Evolutionary conservation across 1,284 basidiomycete species (phyloP), one percentile per base, ranked within the genome.

Genomic region (Phellopilus nigrolimitatus): DNA sequence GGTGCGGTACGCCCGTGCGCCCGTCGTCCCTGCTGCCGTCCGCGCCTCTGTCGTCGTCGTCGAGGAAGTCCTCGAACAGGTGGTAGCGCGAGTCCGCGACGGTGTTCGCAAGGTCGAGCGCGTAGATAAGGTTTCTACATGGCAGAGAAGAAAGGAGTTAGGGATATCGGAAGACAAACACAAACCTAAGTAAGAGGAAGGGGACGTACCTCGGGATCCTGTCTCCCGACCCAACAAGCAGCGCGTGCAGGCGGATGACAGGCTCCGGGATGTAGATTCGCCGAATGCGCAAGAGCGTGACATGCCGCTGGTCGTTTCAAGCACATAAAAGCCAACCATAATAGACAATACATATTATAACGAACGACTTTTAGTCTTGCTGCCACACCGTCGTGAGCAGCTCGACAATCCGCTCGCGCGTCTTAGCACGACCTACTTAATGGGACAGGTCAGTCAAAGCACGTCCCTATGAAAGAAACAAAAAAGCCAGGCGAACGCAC

Each of bases 261-360:
- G n/a, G n/a, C n/a, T n/a, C n/a, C n/a, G 95, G 95, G 17, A 98
- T 75, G 67, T 90, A 95, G 33, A 95, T 84, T 60, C 91, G 85
- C 27, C 95, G 80, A 53, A 97, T 90, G 19, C 87, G 79, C 2
- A 76, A 69, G 45, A 97, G 78, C 59, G 97, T 91, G 21, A 71
- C 71, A 17, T 72, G 70, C 10, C 90, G 74, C 9, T 75, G 76
- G 47, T 85, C 78, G 42, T 71, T 80, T 77, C 59, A 22, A 56
- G 49, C 24, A n/a, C 2, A 27, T 9, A 13, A 27, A 21, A 47
- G 38, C 15, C 8, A 28, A 41, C n/a, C n/a, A n/a, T n/a, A n/a
- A n/a, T n/a, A n/a, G n/a, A n/a, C n/a, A n/a, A n/a, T n/a, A n/a
- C n/a, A n/a, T n/a, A n/a, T n/a, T 25, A 33, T 27, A 45, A 40